A percentile compares a stretch with the other conserved stretches of the same genome.
Evolutionary conservation across 1,284 basidiomycete species (phyloP).

Genomic region (Stygiomarasmius scandens): DNA sequence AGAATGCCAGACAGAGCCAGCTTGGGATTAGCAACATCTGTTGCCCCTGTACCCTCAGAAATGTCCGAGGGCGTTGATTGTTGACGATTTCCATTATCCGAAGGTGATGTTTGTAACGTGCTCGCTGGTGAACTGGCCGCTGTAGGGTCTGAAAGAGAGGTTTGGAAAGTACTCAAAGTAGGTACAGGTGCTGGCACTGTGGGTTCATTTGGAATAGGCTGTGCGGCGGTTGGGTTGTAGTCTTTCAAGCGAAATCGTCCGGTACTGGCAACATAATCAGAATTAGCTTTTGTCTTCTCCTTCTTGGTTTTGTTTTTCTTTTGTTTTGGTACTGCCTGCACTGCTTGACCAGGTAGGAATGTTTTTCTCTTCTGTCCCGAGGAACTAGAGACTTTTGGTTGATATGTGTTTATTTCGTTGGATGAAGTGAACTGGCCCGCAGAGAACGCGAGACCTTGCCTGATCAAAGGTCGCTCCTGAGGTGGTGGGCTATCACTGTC

Average conservation of each 20-base stretch:
- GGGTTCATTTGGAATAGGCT: slow-evolving; percentile 6
- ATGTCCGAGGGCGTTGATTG: not conserved
- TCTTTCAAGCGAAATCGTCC: slow-evolving; percentile 40
- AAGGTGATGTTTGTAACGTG: not conserved
- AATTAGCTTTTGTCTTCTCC: slow-evolving; percentile 16
- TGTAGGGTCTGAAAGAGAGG: not conserved
- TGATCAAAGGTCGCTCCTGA: slow-evolving; percentile 49
- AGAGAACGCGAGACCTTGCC: slow-evolving; percentile 55
- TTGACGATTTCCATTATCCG: not conserved
- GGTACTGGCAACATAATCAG: slow-evolving; percentile 33
- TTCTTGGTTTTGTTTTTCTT: slow-evolving; percentile 28
- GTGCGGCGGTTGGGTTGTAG: slow-evolving; percentile 26
- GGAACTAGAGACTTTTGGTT: slow-evolving; percentile 36
- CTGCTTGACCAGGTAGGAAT: slow-evolving; percentile 56
- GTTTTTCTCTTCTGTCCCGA: slow-evolving; percentile 18
- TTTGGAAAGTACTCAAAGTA: not conserved
- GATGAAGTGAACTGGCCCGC: slow-evolving; percentile 27
- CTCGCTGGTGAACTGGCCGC: not conserved
- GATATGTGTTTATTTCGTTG: slow-evolving; percentile 44
- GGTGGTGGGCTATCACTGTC: slow-evolving; percentile 51
- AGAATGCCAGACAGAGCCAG: not conserved
- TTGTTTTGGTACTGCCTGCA: slow-evolving; percentile 25
- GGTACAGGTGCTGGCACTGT: slow-evolving; percentile 3
- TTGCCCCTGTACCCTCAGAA: not conserved
- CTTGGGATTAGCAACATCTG: not conserved